These are phyloP conservation scores for Ustilago lituana DNA, from an alignment of 1,284 basidiomycete genomes.

Conservation along the genomic window DNA sequence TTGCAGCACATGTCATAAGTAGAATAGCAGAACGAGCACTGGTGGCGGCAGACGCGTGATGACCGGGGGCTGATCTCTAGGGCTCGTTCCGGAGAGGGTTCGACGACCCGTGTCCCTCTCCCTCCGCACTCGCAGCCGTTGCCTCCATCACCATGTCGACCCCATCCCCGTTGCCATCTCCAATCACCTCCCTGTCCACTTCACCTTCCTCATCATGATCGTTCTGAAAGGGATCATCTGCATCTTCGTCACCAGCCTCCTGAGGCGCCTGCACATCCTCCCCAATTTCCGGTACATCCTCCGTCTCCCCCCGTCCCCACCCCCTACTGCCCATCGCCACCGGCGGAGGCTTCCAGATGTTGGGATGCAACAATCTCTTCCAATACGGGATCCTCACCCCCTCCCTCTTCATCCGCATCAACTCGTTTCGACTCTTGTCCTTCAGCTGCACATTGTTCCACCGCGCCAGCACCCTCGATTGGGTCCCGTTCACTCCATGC, in stretches of 20 bases:
- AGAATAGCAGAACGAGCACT: too few relatives aligned
- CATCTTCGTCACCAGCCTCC: constrained; percentile 3
- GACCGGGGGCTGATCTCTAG: too few relatives aligned
- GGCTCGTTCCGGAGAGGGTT: constrained; percentile 27
- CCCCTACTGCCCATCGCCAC: constrained; percentile 1
- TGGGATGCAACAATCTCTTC: constrained; percentile 45
- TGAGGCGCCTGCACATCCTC: not conserved
- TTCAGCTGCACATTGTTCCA: constrained; percentile 62
- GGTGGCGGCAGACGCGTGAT: too few relatives aligned
- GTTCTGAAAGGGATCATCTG: constrained; percentile 11
- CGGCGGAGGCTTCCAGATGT: constrained; percentile 36
- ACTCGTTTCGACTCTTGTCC: constrained; percentile 56
- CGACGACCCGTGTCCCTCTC: not conserved
- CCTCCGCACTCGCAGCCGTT: not conserved
- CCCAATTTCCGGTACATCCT: constrained; percentile 26
- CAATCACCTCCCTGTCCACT: not conserved
- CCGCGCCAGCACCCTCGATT: constrained; percentile 17
- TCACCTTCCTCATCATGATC: constrained; percentile 3
- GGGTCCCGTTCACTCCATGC: constrained; percentile 39
- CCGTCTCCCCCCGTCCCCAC: constrained; percentile 27
- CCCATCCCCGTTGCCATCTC: constrained; percentile 1
- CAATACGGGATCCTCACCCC: constrained; percentile 45
- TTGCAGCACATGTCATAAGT: too few relatives aligned
- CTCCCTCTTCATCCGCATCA: constrained; percentile 47
- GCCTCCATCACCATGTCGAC: constrained; percentile 17